Base-by-base conservation (phyloP, 116 monocot species). In the Papilionanthe hybrid region DNA sequence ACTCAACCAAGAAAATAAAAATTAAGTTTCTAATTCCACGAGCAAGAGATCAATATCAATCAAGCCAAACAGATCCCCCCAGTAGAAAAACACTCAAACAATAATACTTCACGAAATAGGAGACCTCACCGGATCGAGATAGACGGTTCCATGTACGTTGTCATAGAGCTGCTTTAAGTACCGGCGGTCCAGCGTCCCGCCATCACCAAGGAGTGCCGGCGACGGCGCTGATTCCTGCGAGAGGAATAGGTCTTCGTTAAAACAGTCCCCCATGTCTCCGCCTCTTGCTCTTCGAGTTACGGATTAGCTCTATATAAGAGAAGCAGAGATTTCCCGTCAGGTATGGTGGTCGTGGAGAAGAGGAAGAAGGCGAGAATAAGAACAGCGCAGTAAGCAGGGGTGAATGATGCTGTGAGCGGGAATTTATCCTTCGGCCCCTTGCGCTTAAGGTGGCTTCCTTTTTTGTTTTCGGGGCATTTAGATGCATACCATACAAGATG, bases 141-240 rank as follows among this genome's bases (percentile, higher is more conserved):
- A 85, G 74, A 96, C 89, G 86, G 57, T 90, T 11, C 93, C 91
- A 77, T 96, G 93, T 78, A 96, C 89, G 88, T 96, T 96, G 73
- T 93, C 96, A 83, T 86, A 89, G 69, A 96, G 85, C 66, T 92
- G 90, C 86, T 96, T 96, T 72, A 82, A 30, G 81, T 60, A 83
- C 43, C 94, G 57, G 25, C 96, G 88, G 48, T n/a, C n/a, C n/a
- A n/a, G n/a, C n/a, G n/a, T 96, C 91, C 58, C 53, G 17, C 76
- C 72, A 72, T 0, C 0, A n/a, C 1, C 18, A 30, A 25, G 19
- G 8, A 28, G 42, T 28, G 66, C 27, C 78, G 47, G 72, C 58
- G 43, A 9, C 43, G 41, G 41, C 19, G 22, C 41, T 79, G 20
- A 30, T 23, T 77, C 80, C 60, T 68, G 75, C 37, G 82, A 67